Conservation (phyloP, 768 basidiomycete genomes). For the Mycena filopes region DNA sequence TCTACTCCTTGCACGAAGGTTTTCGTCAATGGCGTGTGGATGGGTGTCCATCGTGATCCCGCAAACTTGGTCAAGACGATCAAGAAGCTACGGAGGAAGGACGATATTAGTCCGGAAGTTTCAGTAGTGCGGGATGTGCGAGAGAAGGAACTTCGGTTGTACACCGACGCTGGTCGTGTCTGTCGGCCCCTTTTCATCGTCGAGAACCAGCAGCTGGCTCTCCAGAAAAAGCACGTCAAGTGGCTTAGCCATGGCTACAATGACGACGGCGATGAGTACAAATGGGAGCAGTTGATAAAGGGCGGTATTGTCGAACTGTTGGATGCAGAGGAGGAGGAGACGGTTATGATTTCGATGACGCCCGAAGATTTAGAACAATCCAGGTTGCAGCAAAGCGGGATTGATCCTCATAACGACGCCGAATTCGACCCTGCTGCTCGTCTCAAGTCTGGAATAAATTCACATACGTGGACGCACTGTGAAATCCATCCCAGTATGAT, state of each 20-base stretch:
- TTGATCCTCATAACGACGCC: conserved; percentile 67
- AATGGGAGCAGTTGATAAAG: conserved; percentile 88
- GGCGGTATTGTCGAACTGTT: conserved; percentile 92
- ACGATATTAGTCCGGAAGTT: conserved; percentile 95
- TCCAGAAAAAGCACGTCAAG: conserved; percentile 87
- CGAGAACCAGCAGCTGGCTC: conserved; percentile 84
- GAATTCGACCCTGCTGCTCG: conserved; percentile 91
- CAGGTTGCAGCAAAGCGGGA: conserved; percentile 68
- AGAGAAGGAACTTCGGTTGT: conserved; percentile 92
- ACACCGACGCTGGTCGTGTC: conserved; percentile 96
- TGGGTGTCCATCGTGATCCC: conserved; percentile 97
- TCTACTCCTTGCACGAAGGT: conserved; percentile 91
- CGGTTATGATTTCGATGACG: conserved; percentile 99
- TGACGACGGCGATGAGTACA: conserved; percentile 73
- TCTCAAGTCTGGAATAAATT: conserved; percentile 83
- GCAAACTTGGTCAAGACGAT: conserved; percentile 93
- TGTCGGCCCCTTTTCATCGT: conserved; percentile 98
- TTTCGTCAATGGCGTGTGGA: conserved; percentile 99
- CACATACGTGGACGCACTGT: conserved; percentile 97
- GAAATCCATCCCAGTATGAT: conserved; percentile 99
- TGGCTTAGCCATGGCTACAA: conserved; percentile 70
- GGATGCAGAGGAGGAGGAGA: conserved; percentile 99
- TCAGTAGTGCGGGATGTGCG: conserved; percentile 98
- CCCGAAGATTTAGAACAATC: conserved; percentile 94
- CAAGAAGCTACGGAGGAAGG: conserved; percentile 90